Evolutionary conservation across 768 basidiomycete species (phyloP).

Genomic region (Leccinum ochraceum): DNA sequence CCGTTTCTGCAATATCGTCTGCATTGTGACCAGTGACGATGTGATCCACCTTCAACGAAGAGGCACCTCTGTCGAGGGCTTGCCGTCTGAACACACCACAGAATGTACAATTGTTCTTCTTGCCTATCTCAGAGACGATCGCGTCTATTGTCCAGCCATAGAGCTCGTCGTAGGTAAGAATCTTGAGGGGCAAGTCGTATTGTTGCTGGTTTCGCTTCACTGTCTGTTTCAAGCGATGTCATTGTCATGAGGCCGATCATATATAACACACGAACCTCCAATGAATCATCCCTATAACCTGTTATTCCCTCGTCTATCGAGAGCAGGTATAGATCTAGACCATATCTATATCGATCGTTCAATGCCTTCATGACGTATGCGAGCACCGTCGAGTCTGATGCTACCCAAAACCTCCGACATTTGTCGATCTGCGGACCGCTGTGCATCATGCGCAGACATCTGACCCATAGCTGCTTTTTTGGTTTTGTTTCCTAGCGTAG

Average conservation of each 20-base stretch:
- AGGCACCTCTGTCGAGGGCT: conserved; percentile 93
- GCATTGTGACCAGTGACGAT: conserved; percentile 99
- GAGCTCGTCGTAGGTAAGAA: conserved; percentile 92
- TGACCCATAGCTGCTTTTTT: conserved; percentile 52
- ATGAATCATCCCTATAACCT: conserved; percentile 95
- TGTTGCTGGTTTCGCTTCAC: conserved; percentile 97
- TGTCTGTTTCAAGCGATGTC: conserved; percentile 55
- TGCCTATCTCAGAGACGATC: conserved; percentile 91
- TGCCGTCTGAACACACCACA: conserved; percentile 98
- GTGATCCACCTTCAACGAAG: conserved; percentile 87
- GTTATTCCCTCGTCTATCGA: conserved; percentile 99
- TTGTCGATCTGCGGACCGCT: conserved; percentile 34
- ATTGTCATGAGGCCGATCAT: background rate
- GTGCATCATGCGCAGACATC: conserved; percentile 11
- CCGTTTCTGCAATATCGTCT: conserved; percentile 98
- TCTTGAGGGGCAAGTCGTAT: conserved; percentile 94
- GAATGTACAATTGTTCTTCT: conserved; percentile 99
- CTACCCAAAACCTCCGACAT: conserved; percentile 50
- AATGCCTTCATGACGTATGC: conserved; percentile 96
- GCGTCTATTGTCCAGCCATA: conserved; percentile 99
- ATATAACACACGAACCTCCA: conserved; percentile 62
- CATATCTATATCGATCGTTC: conserved; percentile 93
- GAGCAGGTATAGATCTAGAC: conserved; percentile 85
- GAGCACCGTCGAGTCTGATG: conserved; percentile 91
- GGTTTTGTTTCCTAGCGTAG: conserved; percentile 54